Evolutionary conservation across 495 filamentous ascomycete species (phyloP).

Genomic region (Neurospora cerealis): DNA sequence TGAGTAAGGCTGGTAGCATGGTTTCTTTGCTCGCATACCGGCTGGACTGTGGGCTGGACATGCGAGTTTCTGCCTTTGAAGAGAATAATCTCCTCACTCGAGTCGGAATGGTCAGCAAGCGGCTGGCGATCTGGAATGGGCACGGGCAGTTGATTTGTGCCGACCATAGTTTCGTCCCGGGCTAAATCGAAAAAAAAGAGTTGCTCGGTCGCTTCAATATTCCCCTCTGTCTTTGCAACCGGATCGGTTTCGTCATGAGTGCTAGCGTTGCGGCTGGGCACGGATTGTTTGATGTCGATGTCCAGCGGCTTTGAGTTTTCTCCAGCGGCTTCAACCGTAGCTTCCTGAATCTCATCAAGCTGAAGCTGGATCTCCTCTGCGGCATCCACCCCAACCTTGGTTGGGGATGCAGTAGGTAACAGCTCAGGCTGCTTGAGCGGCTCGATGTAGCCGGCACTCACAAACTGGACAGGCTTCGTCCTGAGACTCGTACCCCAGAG

Average conservation of each 20-base stretch:
- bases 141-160: background rate
- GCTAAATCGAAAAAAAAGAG: slow-evolving; percentile 19
- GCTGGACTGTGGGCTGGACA: slow-evolving; percentile 2
- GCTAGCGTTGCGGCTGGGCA: background rate
- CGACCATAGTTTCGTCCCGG: slow-evolving; percentile 10
- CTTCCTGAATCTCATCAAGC: background rate
- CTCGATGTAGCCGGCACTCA: slow-evolving; percentile 58
- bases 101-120: slow-evolving; percentile 36
- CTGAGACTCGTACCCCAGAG: slow-evolving; percentile 32
- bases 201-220: background rate
- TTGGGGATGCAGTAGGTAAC: background rate
- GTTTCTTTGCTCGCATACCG: background rate
- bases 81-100: slow-evolving; percentile 57
- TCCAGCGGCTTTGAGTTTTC: background rate
- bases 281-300: background rate
- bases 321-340: background rate
- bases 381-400: background rate
- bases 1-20: background rate
- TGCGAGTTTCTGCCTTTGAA: slow-evolving; percentile 44
- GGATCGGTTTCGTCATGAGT: background rate
- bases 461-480: slow-evolving; percentile 54
- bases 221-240: background rate
- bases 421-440: slow-evolving; percentile 25
- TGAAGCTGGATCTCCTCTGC: background rate
- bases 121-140: slow-evolving; percentile 17